Percentiles rank a stretch among this genome's conserved stretches.
Evolutionary conservation across 768 basidiomycete species (phyloP).

Genomic region (Termitomyces sp.): DNA sequence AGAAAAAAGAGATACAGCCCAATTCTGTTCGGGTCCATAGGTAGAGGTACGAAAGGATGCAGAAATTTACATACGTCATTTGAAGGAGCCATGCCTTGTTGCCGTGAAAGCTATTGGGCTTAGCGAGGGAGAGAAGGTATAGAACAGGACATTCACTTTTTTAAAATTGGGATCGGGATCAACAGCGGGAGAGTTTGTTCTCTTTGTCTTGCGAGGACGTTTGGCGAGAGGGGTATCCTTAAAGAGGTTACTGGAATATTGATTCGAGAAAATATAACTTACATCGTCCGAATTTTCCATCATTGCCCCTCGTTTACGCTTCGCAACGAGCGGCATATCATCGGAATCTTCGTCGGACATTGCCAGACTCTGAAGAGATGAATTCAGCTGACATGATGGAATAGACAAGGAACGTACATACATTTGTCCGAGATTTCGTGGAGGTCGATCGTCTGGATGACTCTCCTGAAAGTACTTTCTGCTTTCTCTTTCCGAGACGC

Average conservation of each 20-base stretch:
- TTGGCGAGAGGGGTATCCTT: slow-evolving; percentile 11
- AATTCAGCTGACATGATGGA: neutral
- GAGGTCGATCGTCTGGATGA: neutral
- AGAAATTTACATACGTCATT: neutral
- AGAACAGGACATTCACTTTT: neutral
- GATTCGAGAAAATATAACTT: neutral
- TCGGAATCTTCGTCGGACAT: slow-evolving; percentile 14
- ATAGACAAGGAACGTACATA: neutral
- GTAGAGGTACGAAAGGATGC: neutral
- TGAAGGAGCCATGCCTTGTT: neutral
- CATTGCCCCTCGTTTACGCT: slow-evolving; percentile 9
- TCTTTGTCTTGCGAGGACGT: slow-evolving; percentile 11
- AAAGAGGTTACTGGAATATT: neutral
- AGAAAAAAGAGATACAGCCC: slow-evolving; percentile 5
- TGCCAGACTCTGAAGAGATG: slow-evolving; percentile 11
- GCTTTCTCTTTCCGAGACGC: slow-evolving; percentile 4
- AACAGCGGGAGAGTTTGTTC: neutral
- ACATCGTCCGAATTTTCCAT: slow-evolving; percentile 15
- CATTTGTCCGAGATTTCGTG: slow-evolving; percentile 8
- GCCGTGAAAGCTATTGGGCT: neutral
- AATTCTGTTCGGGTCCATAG: neutral
- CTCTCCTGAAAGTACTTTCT: slow-evolving; percentile 4
- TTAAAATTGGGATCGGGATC: neutral
- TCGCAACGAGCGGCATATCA: slow-evolving; percentile 14
- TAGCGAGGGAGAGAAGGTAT: neutral